Conservation (phyloP, 805 yeast species). For the Maudiozyma saulgeensis region DNA sequence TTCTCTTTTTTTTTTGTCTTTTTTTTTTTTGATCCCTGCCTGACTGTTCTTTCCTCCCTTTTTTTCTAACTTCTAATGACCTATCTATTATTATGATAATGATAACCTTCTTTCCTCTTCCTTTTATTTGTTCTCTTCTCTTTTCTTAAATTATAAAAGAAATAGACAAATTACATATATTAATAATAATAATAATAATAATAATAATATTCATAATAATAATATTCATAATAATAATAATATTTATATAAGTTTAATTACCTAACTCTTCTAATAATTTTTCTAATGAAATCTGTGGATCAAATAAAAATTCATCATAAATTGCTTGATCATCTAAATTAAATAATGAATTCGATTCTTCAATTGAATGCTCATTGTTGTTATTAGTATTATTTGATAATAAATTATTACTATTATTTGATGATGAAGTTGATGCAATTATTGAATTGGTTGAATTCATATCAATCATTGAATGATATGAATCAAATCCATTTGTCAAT, state of each 20-base stretch:
- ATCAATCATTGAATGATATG: too few relatives aligned
- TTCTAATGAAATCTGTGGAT: slow-evolving; percentile 7
- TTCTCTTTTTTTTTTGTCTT: background rate
- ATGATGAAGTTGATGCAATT: too few relatives aligned
- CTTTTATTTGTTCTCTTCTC: background rate
- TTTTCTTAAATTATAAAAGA: too few relatives aligned
- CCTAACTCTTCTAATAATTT: slow-evolving; percentile 7
- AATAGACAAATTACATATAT: background rate
- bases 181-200: background rate
- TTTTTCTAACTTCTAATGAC: too few relatives aligned
- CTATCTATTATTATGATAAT: background rate
- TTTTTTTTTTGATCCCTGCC: background rate
- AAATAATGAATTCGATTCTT: too few relatives aligned
- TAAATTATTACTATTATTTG: too few relatives aligned
- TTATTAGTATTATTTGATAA: too few relatives aligned
- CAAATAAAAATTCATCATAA: slow-evolving; percentile 3
- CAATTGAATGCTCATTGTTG: too few relatives aligned
- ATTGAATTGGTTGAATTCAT: too few relatives aligned
- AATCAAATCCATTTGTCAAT: background rate
- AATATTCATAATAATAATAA: background rate
- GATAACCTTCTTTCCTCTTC: background rate
- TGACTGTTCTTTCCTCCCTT: too few relatives aligned
- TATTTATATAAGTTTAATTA: background rate
- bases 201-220: background rate
- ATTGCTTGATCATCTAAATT: too few relatives aligned